These are phyloP conservation scores for Aureobasidium namibiae DNA, from an alignment of 2,329 filamentous ascomycete genomes.

Conservation along the genomic window DNA sequence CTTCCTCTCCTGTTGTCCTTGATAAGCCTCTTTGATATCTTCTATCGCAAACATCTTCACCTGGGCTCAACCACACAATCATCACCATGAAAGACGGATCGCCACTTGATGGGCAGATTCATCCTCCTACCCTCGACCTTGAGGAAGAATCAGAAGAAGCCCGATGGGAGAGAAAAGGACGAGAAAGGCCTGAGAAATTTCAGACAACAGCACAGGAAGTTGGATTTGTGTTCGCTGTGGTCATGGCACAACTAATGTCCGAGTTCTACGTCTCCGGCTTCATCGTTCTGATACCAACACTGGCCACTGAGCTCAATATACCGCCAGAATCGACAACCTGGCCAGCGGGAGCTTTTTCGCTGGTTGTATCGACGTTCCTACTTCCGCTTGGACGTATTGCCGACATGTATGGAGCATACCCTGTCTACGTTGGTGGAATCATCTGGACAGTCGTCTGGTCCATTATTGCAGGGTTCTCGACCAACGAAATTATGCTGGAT, in stretches of 20 bases:
- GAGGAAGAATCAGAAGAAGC: neutral
- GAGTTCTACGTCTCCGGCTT: constrained; percentile 76
- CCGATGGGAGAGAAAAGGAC: constrained; percentile 50
- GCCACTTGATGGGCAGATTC: neutral
- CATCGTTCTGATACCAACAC: constrained; percentile 56
- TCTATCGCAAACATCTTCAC: neutral
- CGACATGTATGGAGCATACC: constrained; percentile 56
- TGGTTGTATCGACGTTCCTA: constrained; percentile 41
- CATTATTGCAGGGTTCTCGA: constrained; percentile 26
- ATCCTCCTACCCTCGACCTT: neutral
- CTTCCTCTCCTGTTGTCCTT: neutral
- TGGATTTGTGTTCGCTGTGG: constrained; percentile 50
- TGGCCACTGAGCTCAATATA: constrained; percentile 56
- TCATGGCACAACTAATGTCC: constrained; percentile 27
- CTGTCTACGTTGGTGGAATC: constrained; percentile 52
- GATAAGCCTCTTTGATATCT: neutral
- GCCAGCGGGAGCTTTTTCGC: constrained; percentile 45
- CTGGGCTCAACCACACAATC: no score
- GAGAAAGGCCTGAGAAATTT: constrained; percentile 53
- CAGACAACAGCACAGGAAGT: constrained; percentile 46
- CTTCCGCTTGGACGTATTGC: constrained; percentile 38
- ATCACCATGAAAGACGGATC: neutral
- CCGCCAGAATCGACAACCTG: constrained; percentile 53
- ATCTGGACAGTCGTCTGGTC: constrained; percentile 33
- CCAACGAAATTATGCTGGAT: constrained; percentile 28